Base-by-base conservation (phyloP, 2,329 filamentous ascomycete species). In the Talaromyces marneffei region DNA sequence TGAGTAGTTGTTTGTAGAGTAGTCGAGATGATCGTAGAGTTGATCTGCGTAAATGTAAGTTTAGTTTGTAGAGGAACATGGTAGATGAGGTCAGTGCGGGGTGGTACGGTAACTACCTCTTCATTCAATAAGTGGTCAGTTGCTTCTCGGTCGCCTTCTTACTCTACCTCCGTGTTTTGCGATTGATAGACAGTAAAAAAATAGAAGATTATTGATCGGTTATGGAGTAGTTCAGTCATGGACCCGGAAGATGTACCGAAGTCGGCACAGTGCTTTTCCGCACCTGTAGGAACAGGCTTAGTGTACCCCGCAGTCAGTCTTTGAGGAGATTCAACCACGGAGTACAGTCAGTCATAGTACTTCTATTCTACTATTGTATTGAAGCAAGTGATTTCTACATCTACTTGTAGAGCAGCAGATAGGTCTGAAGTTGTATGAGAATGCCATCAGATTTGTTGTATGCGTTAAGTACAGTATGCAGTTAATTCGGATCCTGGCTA, bases 241-340 rank as follows among this genome's bases (percentile, higher is more conserved):
- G 53, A 39, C 37, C 52, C 40, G 55, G 55, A 48, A 25, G n/a
- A 48, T 25, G 18, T 37, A 35, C 55, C 55, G 55, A 46, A 33
- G 40, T 48, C 55, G 55, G 55, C 55, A 35, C 44, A 48, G 55
- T 46, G 18, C 44, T 57, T 57, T 48, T 44, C 55, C 55, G 55
- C 40, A 10, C n/a, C 27, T 25, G 23, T 18, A 42, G 39, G 35
- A 27, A 42, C 20, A 33, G 25, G 25, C 33, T 27, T 55, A 40
- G 25, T 56, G n/a, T n/a, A 31, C 39, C 20, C 37, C 25, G 25
- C 54, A 57, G 39, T 44, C 16, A 44, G 5, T 18, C 37, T 18
- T 1, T 55, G n/a, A n/a, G n/a, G n/a, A n/a, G n/a, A n/a, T n/a
- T n/a, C n/a, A n/a, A n/a, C n/a, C n/a, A n/a, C n/a, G n/a, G n/a